Evolutionary conservation across 225 moss, liverwort and hornwort genomes (phyloP), one percentile per base, ranked within the genome.

Genomic region (Polytrichum formosum): DNA sequence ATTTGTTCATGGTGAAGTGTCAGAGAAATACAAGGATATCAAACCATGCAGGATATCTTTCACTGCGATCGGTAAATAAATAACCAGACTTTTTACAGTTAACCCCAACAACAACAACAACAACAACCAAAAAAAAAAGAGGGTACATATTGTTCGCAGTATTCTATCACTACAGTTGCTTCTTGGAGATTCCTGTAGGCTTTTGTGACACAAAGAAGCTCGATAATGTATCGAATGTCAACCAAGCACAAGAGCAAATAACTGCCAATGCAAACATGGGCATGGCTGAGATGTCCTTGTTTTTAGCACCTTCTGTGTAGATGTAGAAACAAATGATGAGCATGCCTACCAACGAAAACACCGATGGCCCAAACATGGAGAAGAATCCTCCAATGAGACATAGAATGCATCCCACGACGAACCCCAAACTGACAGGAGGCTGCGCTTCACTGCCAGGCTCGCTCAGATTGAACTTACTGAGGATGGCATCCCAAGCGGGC

Each of bases 181-280:
- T 55, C 23, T 56, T 69, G 4, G 9, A 21, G 28, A 69, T 30
- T 20, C 55, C 68, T 26, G 26, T 18, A 2, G 28, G 68, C 28
- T 56, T 55, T 55, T 56, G 4, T 28, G 55, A 56, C 27, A 26
- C 29, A 46, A 46, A 37, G 20, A 26, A 23, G 6, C 26, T 56
- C 19, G 28, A 26, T 18, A 69, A 69, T 26, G 20, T 28, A 69
- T 69, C 69, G 18, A 83, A 76, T 25, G 79, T 79, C 29, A 87
- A 55, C 87, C 89, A 89, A 9, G 78, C 83, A 27, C 81, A 81
- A 18, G 89, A 83, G 67, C 85, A 89, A 18, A 83, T 7, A 28
- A 89, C 20, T 46, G 70, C 81, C 54, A 85, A 31, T 5, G 56
- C 61, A 66, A 80, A 80, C 85, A 89, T 83, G 16, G 89, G 89